A percentile compares a stretch with the other conserved stretches of the same genome.
Evolutionary conservation across 164 flowering plant species (phyloP).

Genomic region (Vitis vinifera): DNA sequence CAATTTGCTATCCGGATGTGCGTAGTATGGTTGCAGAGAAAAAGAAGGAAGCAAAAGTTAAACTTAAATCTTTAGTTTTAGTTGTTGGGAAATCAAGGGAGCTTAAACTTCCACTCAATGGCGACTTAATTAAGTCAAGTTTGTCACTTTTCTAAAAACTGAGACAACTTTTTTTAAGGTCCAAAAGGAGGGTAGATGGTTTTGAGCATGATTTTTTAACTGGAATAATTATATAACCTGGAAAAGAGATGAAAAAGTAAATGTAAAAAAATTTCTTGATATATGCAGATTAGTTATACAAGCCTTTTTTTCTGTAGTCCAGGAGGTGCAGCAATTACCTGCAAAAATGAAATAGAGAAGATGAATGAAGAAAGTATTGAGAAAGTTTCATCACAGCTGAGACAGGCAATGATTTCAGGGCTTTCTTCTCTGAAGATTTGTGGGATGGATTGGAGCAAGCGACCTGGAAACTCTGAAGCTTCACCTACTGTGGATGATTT

Average conservation of each 20-base stretch:
- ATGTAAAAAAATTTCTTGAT: neutral
- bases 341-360: slow-evolving; percentile 81
- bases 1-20: too few species aligned
- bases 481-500: slow-evolving; percentile 38
- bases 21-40: too few species aligned
- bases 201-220: neutral
- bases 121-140: too few species aligned
- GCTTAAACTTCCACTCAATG: too few species aligned
- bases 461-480: slow-evolving; percentile 46
- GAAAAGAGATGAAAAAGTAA: neutral
- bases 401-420: slow-evolving; percentile 52
- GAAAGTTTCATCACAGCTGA: slow-evolving; percentile 61
- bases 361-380: slow-evolving; percentile 67
- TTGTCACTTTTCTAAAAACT: too few species aligned
- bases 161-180: too few species aligned
- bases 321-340: slow-evolving; percentile 97
- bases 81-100: too few species aligned
- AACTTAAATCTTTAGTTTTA: too few species aligned
- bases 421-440: slow-evolving; percentile 30
- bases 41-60: too few species aligned
- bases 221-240: neutral
- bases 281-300: too few species aligned
- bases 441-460: slow-evolving; percentile 96
- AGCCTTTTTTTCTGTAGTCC: slow-evolving; percentile 1
- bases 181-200: neutral